Evolutionary conservation across 495 filamentous ascomycete genomes (phyloP), one percentile per base, ranked within the genome.

Genomic region (Penicillium atrosanguineum): DNA sequence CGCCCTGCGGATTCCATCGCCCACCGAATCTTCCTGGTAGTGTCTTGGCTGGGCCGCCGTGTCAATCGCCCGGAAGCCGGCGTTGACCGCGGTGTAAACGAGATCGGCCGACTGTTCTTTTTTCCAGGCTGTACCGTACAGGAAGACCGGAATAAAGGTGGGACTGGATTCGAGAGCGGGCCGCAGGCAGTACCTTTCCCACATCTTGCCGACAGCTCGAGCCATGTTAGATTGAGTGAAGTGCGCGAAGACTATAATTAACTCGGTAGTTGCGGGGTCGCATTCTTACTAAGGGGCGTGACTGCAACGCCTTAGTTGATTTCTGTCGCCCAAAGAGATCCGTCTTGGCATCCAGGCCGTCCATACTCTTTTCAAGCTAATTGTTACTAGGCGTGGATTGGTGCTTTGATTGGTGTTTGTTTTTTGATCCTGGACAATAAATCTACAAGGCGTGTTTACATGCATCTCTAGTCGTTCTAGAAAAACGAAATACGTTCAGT

Each of bases 41-140:
- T 93, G 90, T 52, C 79, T 79, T 14, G 88, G 88, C 62, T 92
- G 89, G 43, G 86, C 87, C 6, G 88, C 89, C 0, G 88, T 92
- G 61, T 95, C 90, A 48, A 93, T 72, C 16, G 77, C 88, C 7
- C 81, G 76, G 64, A 94, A 95, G 7, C 90, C 90, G 12, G 82
- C 69, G 47, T 78, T 74, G 56, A 95, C 61, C 21, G 90, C 90
- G 57, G 79, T 71, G 60, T 85, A 77, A 23, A 92, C 88, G 1
- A 91, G 76, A 34, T 83, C 77, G 18, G 80, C 75, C 1, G 87
- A 90, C 25, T 68, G 69, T 3, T 85, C 83, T 64, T 89, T 88
- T 70, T 93, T 92, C 90, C 89, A 93, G n/a, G 90, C 90, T 7
- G 89, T 92, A 40, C 89, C 90, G 62, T 95, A 95, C 50, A 94